phyloP scores from a whole-genome alignment of 2,329 filamentous ascomycete genomes.

The Xylaria sp. region DNA sequence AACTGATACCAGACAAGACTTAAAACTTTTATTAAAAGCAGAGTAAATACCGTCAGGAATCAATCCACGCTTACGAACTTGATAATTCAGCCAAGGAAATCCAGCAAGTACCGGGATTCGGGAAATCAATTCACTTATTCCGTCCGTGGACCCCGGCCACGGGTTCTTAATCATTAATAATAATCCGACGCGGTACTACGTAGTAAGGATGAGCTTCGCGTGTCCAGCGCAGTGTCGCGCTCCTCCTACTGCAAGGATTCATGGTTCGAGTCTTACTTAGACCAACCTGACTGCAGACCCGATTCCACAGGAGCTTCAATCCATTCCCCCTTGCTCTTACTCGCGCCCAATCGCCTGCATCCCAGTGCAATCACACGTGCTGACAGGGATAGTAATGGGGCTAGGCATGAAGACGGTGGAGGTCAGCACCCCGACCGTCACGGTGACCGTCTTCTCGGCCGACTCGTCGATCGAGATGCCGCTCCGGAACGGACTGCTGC shows the following conservation, averaged over 20 bases:
- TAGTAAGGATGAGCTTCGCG: neutral
- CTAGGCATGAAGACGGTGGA: slow-evolving; percentile 37
- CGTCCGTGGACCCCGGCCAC: neutral
- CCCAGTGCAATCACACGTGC: slow-evolving; percentile 21
- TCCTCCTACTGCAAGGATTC: neutral
- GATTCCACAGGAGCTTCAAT: neutral
- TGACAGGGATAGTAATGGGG: slow-evolving; percentile 30
- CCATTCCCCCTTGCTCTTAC: neutral
- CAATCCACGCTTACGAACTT: neutral
- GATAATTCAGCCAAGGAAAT: neutral
- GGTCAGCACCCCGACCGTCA: slow-evolving; percentile 30
- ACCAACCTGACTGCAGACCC: slow-evolving; percentile 6
- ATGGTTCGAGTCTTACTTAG: slow-evolving; percentile 24
- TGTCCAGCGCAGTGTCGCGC: neutral
- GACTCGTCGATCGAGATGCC: slow-evolving; percentile 1
- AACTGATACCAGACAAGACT: no score
- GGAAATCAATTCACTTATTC: neutral
- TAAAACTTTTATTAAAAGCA: neutral
- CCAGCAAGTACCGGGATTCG: neutral
- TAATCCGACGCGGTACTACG: neutral
- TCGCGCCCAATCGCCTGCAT: neutral
- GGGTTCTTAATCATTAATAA: neutral
- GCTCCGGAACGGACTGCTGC: neutral
- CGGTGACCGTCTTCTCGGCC: slow-evolving; percentile 12
- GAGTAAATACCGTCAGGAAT: neutral